Evolutionary conservation across 106 monocot genomes (phyloP), one percentile per base, ranked within the genome.

Genomic region (Dendrobium nobile): DNA sequence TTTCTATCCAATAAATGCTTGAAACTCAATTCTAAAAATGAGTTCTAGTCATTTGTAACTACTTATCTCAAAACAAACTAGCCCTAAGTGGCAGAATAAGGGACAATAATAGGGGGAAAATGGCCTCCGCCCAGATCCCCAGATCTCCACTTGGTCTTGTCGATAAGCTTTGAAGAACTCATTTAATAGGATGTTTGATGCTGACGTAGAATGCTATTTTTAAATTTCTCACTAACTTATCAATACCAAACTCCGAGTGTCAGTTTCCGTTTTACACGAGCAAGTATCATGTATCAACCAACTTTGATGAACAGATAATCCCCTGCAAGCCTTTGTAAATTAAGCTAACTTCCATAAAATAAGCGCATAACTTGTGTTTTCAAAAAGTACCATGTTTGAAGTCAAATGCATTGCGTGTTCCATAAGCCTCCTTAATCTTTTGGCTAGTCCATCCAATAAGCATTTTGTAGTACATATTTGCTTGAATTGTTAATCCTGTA

Each of bases 381-480:
- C 2, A 80, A 44, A 47, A 81, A 72, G 37, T 88, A 95, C 95
- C 95, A 90, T 99, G 95, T 55, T 95, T 99, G 84, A 95, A 99
- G 82, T 99, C 95, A 82, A 99, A 99, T 42, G 93, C 82, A 78
- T 95, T 98, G 68, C 55, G 87, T 26, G 80, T 84, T 33, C 83
- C 79, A 78, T 84, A 85, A 73, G 84, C 83, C 9, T 99, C 90
- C 83, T 95, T 92, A 64, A 99, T 95, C 80, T 91, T 99, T 85
- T 90, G 95, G 82, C 98, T 99, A 9, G 95, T 93, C 98, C 98
- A 99, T 44, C 92, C 88, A 80, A 95, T 86, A 77, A 99, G 88
- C 89, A 95, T 95, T 80, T 95, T 95, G 78, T 99, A 99, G 78
- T 99, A 99, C 92, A 93, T 91, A 83, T 99, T 99, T 27, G 98